phyloP scores from a whole-genome alignment of 495 filamentous ascomycete species.

The Aspergillus ellipticus region DNA sequence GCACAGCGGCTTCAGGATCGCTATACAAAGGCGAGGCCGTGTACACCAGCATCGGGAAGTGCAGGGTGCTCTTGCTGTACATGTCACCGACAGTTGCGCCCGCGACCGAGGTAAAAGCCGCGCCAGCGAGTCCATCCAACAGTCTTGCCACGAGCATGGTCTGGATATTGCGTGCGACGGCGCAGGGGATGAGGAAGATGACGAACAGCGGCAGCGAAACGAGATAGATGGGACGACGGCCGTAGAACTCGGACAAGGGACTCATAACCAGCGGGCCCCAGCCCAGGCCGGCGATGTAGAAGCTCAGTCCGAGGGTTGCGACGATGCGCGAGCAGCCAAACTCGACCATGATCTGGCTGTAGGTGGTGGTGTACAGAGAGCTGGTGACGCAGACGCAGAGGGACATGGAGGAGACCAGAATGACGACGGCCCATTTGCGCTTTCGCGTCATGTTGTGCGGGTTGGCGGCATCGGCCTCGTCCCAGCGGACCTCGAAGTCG shows the following conservation, averaged over 20 bases:
- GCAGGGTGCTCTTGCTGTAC: constrained; percentile 63
- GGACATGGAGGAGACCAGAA: neutral
- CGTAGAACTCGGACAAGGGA: constrained; percentile 70
- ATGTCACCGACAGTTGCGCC: constrained; percentile 83
- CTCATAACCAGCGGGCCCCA: constrained; percentile 61
- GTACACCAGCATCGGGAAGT: constrained; percentile 65
- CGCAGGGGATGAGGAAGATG: constrained; percentile 75
- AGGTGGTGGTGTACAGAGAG: constrained; percentile 77
- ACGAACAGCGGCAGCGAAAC: constrained; percentile 65
- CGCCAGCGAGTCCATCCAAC: constrained; percentile 71
- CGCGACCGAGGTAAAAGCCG: constrained; percentile 75
- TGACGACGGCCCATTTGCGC: neutral
- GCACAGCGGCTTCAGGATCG: neutral
- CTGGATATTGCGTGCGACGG: constrained; percentile 69
- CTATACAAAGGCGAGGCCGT: constrained; percentile 54
- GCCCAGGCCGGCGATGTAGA: constrained; percentile 61
- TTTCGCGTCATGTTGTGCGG: neutral
- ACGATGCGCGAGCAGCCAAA: constrained; percentile 59
- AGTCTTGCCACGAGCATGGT: constrained; percentile 75
- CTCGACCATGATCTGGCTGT: constrained; percentile 64
- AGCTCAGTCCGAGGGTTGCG: constrained; percentile 67
- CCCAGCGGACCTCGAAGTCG: neutral
- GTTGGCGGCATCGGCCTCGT: neutral
- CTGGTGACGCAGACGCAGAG: constrained; percentile 36
- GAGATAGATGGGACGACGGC: constrained; percentile 74